Base-by-base conservation (phyloP, 139 green algal genomes). In the Tetratostichococcus sp. region DNA sequence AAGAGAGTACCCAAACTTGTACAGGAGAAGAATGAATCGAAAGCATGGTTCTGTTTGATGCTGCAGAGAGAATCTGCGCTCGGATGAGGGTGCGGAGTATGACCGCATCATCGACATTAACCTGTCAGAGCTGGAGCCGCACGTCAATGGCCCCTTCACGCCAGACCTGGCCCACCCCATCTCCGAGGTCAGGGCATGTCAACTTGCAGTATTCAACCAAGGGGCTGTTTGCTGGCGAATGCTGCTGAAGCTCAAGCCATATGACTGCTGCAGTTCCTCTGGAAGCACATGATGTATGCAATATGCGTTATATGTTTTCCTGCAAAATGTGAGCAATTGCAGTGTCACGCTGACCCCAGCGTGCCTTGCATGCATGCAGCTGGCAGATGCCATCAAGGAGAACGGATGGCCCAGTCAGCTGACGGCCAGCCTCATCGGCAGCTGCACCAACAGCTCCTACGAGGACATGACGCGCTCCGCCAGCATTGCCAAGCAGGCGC, bases 41-140 rank as follows among this genome's bases (percentile, higher is more conserved):
- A n/a, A n/a, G n/a, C n/a, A n/a, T n/a, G n/a, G n/a, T n/a, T n/a
- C n/a, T n/a, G n/a, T n/a, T n/a, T n/a, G n/a, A n/a, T n/a, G n/a
- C n/a, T 50, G 39, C 39, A 50, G 39, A 69, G 92, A 95, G 73
- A 81, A 94, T 83, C 83, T 97, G 68, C 42, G 74, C 26, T 82
- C 92, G 17, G 91, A 96, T 80, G 83, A 87, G 66, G 93, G 93
- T 33, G 85, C 85, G 42, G 69, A 88, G 75, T 97, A 97, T 79
- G 93, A 97, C 84, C 87, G 95, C 83, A n/a, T 95, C 31, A 97
- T 98, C 75, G 94, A 98, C 86, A 91, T 98, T 80, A 91, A 98
- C 90, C 83, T 98, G 43, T 79, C 42, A 30, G 86, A 92, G 83
- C 89, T 98, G 79, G 92, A 98, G 93, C 81, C 81, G 30, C 93